Percentiles rank a stretch among this genome's conserved stretches.
phyloP scores from a whole-genome alignment of 2,329 filamentous ascomycete genomes.

The Chaetomium olivaceum region DNA sequence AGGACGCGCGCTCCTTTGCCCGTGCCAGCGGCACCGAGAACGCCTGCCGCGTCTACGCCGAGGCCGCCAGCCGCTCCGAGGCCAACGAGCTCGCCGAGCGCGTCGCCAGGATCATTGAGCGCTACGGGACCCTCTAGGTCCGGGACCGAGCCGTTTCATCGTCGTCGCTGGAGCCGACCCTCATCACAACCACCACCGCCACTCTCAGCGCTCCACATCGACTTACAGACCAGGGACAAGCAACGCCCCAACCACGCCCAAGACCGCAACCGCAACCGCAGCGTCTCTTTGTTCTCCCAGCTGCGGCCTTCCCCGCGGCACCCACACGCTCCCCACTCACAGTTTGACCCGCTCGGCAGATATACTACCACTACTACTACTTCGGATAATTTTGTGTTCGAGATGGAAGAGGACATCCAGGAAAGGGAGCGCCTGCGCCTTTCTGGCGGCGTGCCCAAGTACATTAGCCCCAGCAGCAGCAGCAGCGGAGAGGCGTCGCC shows the following conservation, averaged over 20 bases:
- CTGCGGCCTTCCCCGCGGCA: not conserved
- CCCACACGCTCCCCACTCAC: not conserved
- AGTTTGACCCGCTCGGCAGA: not conserved
- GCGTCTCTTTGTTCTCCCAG: conserved; percentile 6
- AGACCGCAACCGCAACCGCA: conserved; percentile 11
- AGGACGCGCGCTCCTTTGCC: conserved; percentile 84
- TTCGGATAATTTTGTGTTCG: conserved; percentile 1
- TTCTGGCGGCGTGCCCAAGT: not conserved
- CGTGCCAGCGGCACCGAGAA: conserved; percentile 95
- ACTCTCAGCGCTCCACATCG: not conserved
- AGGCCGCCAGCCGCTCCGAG: conserved; percentile 85
- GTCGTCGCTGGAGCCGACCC: not conserved
- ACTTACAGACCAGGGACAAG: not conserved
- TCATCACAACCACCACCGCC: not conserved
- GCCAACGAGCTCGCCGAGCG: conserved; percentile 87
- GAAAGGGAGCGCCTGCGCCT: not conserved
- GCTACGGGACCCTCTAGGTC: conserved; percentile 44
- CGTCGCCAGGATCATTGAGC: conserved; percentile 73
- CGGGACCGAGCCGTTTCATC: conserved; percentile 5
- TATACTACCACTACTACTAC: not conserved
- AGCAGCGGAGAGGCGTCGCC: conserved; percentile 5
- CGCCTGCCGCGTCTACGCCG: conserved; percentile 91
- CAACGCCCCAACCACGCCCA: not conserved
- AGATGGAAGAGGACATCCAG: conserved; percentile 16
- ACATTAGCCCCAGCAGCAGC: not conserved